Base-by-base conservation (phyloP, 805 yeast species). In the Scheffersomyces coipomensis region DNA sequence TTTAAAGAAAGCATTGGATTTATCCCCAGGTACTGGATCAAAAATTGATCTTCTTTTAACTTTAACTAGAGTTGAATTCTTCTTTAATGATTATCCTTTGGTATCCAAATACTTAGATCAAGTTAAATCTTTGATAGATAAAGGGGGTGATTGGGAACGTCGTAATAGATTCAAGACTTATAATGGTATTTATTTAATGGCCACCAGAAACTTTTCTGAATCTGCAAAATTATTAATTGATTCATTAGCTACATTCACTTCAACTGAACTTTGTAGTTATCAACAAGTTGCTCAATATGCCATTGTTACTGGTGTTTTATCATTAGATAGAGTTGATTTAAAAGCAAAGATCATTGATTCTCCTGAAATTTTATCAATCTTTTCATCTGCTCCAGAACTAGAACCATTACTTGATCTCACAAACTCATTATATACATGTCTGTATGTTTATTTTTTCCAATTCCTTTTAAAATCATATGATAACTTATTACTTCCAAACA, bases 61-160 rank as follows among this genome's bases (percentile, higher is more conserved):
- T 10, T 79, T 91, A 47, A 76, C 89, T 11, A 80, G 98, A 60
- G 63, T 93, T 39, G 97, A 95, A n/a, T 83, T 89, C 52, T 89
- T 93, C 61, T 91, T 76, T 62, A 82, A 83, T 55, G 96, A 93
- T 64, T 81, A 81, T 56, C 62, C 68, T 5, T 79, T 78, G 47
- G 83, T 85, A 33, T 76, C 82, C 43, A 79, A 80, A 51, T 83
- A 83, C 55, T 75, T 93, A 48, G 91, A 84, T 39, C 81, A 81
- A 50, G 81, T 84, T 15, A 81, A 85, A 55, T 56, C 68, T 18
- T 75, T 88, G 59, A 88, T 93, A 54, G 98, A 91, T 54, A 86
- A 88, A 55, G 99, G 98, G 40, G 99, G 99, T 46, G 99, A 93
- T 62, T 93, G 99, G 99, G 99, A 93, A 67, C 86, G 99, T 64